Percentiles rank a stretch among this genome's conserved stretches.
These are phyloP conservation scores for Thelephora aurantiotincta DNA, from an alignment of 768 basidiomycete species.

Conservation along the genomic window DNA sequence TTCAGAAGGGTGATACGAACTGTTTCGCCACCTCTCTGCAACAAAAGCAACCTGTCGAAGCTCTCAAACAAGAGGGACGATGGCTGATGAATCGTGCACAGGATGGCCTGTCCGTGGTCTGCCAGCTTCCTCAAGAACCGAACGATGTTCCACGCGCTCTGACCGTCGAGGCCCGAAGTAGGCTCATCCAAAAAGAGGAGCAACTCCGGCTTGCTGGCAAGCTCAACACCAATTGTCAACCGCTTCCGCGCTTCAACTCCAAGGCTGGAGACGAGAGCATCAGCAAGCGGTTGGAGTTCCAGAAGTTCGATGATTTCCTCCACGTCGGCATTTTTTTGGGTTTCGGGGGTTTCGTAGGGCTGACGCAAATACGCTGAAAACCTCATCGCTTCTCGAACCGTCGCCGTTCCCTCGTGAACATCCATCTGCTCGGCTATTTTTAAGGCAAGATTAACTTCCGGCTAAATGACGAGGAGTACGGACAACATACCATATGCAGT, in stretches of 20 bases:
- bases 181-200: conserved; percentile 54
- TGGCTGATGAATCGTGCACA: conserved; percentile 86
- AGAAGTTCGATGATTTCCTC: conserved; percentile 76
- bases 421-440: conserved; percentile 62
- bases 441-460: conserved; percentile 9
- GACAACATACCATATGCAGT: conserved; percentile 55
- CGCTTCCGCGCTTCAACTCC: conserved; percentile 67
- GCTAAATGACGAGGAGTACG: conserved; percentile 1
- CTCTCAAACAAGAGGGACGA: conserved; percentile 77
- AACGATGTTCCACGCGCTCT: conserved; percentile 70
- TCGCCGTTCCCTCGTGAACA: conserved; percentile 68
- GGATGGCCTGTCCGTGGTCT: conserved; percentile 75
- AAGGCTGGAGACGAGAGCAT: conserved; percentile 65
- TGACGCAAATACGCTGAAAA: conserved; percentile 82
- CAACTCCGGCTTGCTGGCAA: conserved; percentile 75
- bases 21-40: conserved; percentile 73
- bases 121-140: conserved; percentile 76
- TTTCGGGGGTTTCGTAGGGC: conserved; percentile 45
- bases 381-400: conserved; percentile 77
- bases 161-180: conserved; percentile 42
- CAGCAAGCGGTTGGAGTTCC: conserved; percentile 72
- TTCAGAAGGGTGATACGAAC: conserved; percentile 13
- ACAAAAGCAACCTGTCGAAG: conserved; percentile 59
- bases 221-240: conserved; percentile 82
- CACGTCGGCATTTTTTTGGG: conserved; percentile 68